phyloP scores from a whole-genome alignment of 2,329 filamentous ascomycete species.

The Aspergillus sp. region DNA sequence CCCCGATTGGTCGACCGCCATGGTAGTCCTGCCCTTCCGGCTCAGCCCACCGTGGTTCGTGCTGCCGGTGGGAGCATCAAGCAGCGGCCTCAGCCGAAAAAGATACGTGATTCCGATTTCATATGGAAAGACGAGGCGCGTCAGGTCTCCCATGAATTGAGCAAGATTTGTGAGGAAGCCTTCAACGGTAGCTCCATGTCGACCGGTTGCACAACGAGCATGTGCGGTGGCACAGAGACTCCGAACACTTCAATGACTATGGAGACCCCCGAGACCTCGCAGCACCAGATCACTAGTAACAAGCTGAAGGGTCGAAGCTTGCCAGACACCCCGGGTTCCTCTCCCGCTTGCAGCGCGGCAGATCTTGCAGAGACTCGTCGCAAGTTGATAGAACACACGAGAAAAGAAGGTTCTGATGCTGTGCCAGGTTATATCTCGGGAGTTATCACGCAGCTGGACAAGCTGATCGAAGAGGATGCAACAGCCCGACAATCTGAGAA shows the following conservation, averaged over 20 bases:
- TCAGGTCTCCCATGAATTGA: constrained; percentile 75
- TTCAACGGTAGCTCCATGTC: constrained; percentile 64
- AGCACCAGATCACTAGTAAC: constrained; percentile 8
- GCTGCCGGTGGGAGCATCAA: constrained; percentile 21
- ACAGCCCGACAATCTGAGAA: constrained; percentile 5
- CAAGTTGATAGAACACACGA: constrained; percentile 47
- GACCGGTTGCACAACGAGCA: constrained; percentile 40
- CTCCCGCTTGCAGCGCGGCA: constrained; percentile 8
- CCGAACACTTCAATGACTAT: constrained; percentile 42
- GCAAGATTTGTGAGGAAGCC: constrained; percentile 84
- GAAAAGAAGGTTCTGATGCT: constrained; percentile 35
- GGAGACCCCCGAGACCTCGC: constrained; percentile 21
- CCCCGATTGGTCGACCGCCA: constrained; percentile 16
- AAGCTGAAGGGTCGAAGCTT: constrained; percentile 14
- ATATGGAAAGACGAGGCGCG: constrained; percentile 68
- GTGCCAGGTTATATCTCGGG: constrained; percentile 48
- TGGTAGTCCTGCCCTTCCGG: constrained; percentile 33
- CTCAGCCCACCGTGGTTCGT: constrained; percentile 32
- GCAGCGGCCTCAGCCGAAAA: constrained; percentile 30
- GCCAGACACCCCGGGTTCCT: not conserved
- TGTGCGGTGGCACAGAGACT: constrained; percentile 40
- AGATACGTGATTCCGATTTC: constrained; percentile 37
- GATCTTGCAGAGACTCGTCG: constrained; percentile 52
- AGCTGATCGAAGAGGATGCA: constrained; percentile 42
- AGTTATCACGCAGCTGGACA: constrained; percentile 53